These are phyloP conservation scores for Myriosclerotinia duriaeana DNA, from an alignment of 2,329 filamentous ascomycete genomes.

Conservation along the genomic window DNA sequence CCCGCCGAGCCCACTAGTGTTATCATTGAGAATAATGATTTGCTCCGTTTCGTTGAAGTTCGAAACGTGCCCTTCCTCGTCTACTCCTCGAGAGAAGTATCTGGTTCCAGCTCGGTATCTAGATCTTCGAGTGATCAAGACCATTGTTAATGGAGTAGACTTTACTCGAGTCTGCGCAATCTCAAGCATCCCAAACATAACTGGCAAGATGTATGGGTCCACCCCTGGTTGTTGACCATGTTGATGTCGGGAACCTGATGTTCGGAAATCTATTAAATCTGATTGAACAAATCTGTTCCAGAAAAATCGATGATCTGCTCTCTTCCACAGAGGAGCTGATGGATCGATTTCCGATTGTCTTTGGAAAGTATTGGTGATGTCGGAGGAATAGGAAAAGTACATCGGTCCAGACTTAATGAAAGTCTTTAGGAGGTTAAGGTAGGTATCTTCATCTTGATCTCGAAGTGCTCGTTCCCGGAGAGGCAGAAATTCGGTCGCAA, in stretches of 20 bases:
- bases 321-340: constrained; percentile 78
- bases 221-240: constrained; percentile 69
- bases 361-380: constrained; percentile 96
- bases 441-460: constrained; percentile 92
- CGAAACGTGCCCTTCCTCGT: constrained; percentile 91
- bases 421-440: constrained; percentile 76
- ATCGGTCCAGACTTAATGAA: constrained; percentile 82
- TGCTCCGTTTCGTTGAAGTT: constrained; percentile 99
- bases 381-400: constrained; percentile 98
- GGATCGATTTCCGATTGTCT: constrained; percentile 77
- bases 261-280: constrained; percentile 87
- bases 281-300: constrained; percentile 95
- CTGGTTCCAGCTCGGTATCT: constrained; percentile 86
- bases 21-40: constrained; percentile 84
- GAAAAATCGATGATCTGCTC: constrained; percentile 96
- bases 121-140: constrained; percentile 84
- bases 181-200: constrained; percentile 95
- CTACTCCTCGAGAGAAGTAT: constrained; percentile 92
- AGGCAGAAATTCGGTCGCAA: constrained; percentile 87
- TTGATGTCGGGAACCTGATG: constrained; percentile 59
- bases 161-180: constrained; percentile 86
- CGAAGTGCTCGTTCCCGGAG: constrained; percentile 88
- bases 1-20: constrained; percentile 69
- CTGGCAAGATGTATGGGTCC: constrained; percentile 90
- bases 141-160: constrained; percentile 77